Percentiles rank a stretch among this genome's conserved stretches.
These are phyloP conservation scores for Dimocarpus longan DNA, from an alignment of 345 rosid species.

Conservation along the genomic window DNA sequence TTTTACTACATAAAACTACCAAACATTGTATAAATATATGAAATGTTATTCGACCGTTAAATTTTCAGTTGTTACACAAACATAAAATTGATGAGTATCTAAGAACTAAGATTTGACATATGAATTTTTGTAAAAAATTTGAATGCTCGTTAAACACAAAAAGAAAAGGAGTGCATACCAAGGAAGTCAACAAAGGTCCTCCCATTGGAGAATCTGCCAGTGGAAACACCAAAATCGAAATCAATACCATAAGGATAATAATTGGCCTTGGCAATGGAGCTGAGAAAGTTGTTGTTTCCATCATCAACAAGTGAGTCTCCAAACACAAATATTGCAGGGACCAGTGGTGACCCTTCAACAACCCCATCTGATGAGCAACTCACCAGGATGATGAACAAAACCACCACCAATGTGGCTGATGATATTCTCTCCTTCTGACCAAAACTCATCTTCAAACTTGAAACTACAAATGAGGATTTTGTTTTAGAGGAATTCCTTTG, in stretches of 20 bases:
- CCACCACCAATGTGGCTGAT: constrained; percentile 16
- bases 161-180: constrained; percentile 37
- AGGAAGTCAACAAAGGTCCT: constrained; percentile 58
- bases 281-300: constrained; percentile 81
- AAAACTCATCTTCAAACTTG: too few species aligned
- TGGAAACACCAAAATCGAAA: constrained; percentile 54
- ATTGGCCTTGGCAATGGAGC: constrained; percentile 63
- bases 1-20: too few species aligned
- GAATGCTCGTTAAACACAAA: too few species aligned
- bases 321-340: constrained; percentile 77
- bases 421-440: too few species aligned
- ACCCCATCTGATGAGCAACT: constrained; percentile 1
- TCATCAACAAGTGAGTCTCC: constrained; percentile 86
- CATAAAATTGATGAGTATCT: too few species aligned
- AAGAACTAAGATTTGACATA: too few species aligned
- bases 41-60: too few species aligned
- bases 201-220: constrained; percentile 84
- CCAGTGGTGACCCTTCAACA: constrained; percentile 36
- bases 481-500: too few species aligned
- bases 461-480: too few species aligned
- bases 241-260: constrained; percentile 90
- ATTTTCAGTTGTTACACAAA: too few species aligned
- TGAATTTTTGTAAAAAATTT: too few species aligned
- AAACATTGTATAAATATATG: too few species aligned
- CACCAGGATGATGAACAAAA: constrained; percentile 21